phyloP scores from a whole-genome alignment of 2,329 filamentous ascomycete species.

The Aureobasidium sp. region DNA sequence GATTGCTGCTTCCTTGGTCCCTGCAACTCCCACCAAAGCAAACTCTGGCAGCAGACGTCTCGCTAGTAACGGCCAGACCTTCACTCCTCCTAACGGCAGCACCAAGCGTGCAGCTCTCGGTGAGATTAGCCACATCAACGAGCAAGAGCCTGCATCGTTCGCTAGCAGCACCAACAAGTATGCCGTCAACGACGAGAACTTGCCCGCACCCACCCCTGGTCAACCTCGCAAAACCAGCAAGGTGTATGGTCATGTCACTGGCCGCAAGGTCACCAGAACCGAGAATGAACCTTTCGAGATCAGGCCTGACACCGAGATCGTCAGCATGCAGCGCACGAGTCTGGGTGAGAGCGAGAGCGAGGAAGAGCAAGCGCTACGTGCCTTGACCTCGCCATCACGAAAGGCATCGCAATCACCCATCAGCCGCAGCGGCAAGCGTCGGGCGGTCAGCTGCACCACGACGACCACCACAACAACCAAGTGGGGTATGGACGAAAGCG shows the following conservation, averaged over 20 bases:
- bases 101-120: conserved; percentile 75
- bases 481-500: conserved; percentile 39
- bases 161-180: conserved; percentile 37
- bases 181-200: conserved; percentile 75
- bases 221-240: conserved; percentile 87
- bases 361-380: conserved; percentile 78
- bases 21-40: conserved; percentile 48
- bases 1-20: conserved; percentile 53
- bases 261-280: conserved; percentile 38
- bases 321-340: conserved; percentile 56
- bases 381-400: conserved; percentile 43
- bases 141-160: conserved; percentile 38
- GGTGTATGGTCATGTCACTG: conserved; percentile 62
- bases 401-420: conserved; percentile 58
- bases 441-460: conserved; percentile 69
- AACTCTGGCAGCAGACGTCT: conserved; percentile 40
- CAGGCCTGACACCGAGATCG: conserved; percentile 52
- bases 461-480: conserved; percentile 59
- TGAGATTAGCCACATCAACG: conserved; percentile 76
- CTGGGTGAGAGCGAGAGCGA: conserved; percentile 60
- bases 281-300: conserved; percentile 46
- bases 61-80: conserved; percentile 61
- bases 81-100: conserved; percentile 76
- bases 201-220: conserved; percentile 90
- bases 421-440: conserved; percentile 51